Conservation (phyloP, 2,329 filamentous ascomycete species). For the Pochonia chlamydosporia region DNA sequence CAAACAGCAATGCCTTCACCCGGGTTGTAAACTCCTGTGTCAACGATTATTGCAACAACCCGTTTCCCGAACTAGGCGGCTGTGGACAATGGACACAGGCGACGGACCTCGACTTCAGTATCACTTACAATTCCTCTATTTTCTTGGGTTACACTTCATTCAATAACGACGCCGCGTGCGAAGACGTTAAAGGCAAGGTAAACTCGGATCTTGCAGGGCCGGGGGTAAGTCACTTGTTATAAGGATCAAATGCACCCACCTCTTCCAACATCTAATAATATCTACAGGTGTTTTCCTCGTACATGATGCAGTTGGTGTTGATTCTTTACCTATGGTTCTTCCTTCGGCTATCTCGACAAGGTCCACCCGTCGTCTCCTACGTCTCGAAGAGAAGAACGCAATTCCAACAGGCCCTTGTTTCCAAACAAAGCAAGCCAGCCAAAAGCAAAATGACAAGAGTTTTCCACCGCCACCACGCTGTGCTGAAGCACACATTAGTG, state of each 20-base stretch:
- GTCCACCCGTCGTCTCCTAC: not conserved
- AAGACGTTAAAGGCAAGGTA: not conserved
- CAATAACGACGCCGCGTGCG: not conserved
- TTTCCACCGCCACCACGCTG: not conserved
- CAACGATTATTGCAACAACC: not conserved
- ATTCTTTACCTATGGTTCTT: conserved; percentile 4
- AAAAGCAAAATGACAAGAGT: too few species aligned
- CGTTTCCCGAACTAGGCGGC: not conserved
- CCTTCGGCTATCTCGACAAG: not conserved
- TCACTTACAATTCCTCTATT: not conserved
- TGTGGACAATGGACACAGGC: not conserved
- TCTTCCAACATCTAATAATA: not conserved
- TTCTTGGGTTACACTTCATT: not conserved
- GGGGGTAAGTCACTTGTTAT: not conserved
- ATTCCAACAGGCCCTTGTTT: too few species aligned
- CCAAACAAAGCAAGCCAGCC: too few species aligned
- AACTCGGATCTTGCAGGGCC: conserved; percentile 7
- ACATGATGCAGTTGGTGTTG: conserved; percentile 2
- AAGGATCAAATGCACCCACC: not conserved
- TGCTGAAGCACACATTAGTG: not conserved
- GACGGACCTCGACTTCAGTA: not conserved
- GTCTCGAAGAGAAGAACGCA: too few species aligned
- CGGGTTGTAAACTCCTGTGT: not conserved
- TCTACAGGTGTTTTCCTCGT: conserved; percentile 2
- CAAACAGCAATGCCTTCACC: not conserved